A percentile compares a stretch with the other conserved stretches of the same genome.
phyloP scores from a whole-genome alignment of 83 land plant species.

The Picea abies region DNA sequence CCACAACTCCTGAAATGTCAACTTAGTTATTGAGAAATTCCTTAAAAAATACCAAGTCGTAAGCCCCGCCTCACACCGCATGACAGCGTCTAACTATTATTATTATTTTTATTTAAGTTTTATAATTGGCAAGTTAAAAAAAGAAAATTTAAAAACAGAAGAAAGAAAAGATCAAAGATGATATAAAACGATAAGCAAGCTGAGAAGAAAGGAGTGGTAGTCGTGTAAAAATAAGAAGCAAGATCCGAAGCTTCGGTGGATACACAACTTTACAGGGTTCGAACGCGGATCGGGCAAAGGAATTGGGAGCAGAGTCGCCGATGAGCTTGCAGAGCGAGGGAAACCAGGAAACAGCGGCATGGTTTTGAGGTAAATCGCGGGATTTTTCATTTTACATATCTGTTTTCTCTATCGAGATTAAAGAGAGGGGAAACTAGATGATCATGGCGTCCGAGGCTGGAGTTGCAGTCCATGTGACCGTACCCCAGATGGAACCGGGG shows the following conservation, averaged over 20 bases:
- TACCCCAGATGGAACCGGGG: background rate
- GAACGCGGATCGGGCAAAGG: background rate
- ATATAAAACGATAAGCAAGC: too few relatives aligned
- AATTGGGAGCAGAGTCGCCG: background rate
- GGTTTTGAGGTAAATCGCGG: background rate
- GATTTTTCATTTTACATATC: background rate
- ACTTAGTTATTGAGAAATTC: too few relatives aligned
- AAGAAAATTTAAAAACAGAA: too few relatives aligned
- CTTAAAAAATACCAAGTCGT: too few relatives aligned
- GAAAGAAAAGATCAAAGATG: too few relatives aligned
- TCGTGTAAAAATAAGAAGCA: too few relatives aligned
- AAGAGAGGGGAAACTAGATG: background rate
- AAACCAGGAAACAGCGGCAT: background rate
- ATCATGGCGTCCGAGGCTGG: conserved; percentile 2
- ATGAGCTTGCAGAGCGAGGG: background rate
- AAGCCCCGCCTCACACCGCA: too few relatives aligned
- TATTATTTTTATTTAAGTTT: too few relatives aligned
- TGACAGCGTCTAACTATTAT: too few relatives aligned
- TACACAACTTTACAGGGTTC: background rate
- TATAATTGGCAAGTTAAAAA: too few relatives aligned
- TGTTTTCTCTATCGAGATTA: background rate
- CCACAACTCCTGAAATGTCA: too few relatives aligned
- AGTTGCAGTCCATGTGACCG: background rate
- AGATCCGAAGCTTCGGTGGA: background rate
- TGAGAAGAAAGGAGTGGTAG: too few relatives aligned